phyloP scores from a whole-genome alignment of 1,284 basidiomycete species.

The Ceratobasidium sp. region DNA sequence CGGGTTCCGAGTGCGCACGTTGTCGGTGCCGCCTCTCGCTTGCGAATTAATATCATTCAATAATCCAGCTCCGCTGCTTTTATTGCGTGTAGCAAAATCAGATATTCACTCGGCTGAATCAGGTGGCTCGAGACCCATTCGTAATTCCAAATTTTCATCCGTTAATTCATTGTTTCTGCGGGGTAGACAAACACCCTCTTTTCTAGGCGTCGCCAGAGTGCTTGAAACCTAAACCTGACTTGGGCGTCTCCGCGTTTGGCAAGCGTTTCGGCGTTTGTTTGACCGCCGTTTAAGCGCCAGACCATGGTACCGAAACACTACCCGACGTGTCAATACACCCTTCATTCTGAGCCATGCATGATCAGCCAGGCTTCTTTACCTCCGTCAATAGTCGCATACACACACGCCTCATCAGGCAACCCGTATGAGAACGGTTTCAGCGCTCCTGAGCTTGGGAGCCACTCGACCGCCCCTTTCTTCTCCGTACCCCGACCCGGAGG shows the following conservation, averaged over 20 bases:
- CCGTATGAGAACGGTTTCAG: not conserved
- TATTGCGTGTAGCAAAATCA: not conserved
- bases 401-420: not conserved
- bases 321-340: not conserved
- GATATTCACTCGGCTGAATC: not conserved
- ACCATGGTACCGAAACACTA: not conserved
- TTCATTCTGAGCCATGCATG: not conserved
- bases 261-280: slow-evolving; percentile 2
- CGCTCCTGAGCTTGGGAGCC: slow-evolving; percentile 12
- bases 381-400: not conserved
- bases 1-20: not conserved
- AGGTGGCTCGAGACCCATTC: not conserved
- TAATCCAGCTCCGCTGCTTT: not conserved
- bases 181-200: slow-evolving; percentile 2
- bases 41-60: not conserved
- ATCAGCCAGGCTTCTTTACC: not conserved
- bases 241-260: not conserved
- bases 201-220: not conserved
- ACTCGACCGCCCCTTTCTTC: not conserved
- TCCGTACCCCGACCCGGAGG: not conserved
- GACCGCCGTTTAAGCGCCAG: not conserved
- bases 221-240: not conserved
- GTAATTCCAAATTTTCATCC: not conserved
- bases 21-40: not conserved
- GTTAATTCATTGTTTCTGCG: not conserved